Percentiles rank a stretch among this genome's conserved stretches.
phyloP scores from a whole-genome alignment of 352 stramenopile species.

The Phytophthora citricola region DNA sequence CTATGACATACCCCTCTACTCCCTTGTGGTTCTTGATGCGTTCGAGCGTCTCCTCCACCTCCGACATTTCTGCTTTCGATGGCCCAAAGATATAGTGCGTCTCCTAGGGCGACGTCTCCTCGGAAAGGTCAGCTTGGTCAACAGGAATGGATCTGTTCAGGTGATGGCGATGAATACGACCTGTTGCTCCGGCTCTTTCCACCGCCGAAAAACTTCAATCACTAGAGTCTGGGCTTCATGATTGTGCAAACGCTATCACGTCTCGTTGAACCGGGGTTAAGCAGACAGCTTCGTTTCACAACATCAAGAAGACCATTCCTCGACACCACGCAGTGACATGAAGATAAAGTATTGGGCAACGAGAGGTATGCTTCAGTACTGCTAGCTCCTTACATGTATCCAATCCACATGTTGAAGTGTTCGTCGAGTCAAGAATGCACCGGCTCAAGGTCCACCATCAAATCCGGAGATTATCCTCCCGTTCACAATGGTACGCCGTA shows the following conservation, averaged over 20 bases:
- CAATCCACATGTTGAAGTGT: constrained; percentile 7
- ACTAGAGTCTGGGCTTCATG: neutral
- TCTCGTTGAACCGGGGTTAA: too few relatives aligned
- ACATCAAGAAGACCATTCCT: too few relatives aligned
- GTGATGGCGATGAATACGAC: neutral
- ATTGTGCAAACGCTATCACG: too few relatives aligned
- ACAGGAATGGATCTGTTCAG: too few relatives aligned
- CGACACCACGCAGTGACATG: too few relatives aligned
- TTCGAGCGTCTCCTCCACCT: constrained; percentile 96
- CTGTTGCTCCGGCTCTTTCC: constrained; percentile 10
- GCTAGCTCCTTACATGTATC: too few relatives aligned
- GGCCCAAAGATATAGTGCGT: constrained; percentile 22
- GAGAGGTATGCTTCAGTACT: too few relatives aligned
- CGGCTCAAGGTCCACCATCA: constrained; percentile 9
- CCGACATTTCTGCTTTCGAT: constrained; percentile 57
- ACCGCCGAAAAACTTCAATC: constrained; percentile 1
- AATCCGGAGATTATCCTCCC: constrained; percentile 1
- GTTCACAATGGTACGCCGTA: neutral
- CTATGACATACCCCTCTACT: constrained; percentile 96
- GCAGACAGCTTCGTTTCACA: too few relatives aligned
- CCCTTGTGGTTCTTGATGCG: constrained; percentile 95
- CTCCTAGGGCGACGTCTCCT: neutral
- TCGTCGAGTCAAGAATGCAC: constrained; percentile 13
- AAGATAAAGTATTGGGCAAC: too few relatives aligned
- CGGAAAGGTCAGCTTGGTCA: neutral